Percentiles rank a stretch among this genome's conserved stretches.
These are phyloP conservation scores for Aspergillus calidoustus DNA, from an alignment of 2,329 filamentous ascomycete genomes.

Conservation along the genomic window DNA sequence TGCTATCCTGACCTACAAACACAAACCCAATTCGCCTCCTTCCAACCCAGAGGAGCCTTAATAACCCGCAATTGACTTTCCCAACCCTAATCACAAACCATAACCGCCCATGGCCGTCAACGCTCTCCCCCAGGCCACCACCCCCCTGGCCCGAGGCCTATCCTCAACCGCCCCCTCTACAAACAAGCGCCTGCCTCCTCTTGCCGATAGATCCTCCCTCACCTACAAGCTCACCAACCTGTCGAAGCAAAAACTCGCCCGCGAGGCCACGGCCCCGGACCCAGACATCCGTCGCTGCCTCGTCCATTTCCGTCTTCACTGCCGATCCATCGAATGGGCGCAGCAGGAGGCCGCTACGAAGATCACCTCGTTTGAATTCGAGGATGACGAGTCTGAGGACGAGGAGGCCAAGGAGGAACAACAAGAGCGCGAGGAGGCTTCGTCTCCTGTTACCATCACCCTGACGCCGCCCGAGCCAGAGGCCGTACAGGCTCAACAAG, in stretches of 20 bases:
- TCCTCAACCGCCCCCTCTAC: constrained; percentile 31
- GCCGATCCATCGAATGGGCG: constrained; percentile 39
- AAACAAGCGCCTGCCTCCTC: constrained; percentile 42
- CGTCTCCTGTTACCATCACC: not conserved
- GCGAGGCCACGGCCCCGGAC: constrained; percentile 41
- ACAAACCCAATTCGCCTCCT: not conserved
- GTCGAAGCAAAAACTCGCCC: constrained; percentile 41
- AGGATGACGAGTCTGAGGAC: constrained; percentile 33
- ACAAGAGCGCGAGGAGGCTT: not conserved
- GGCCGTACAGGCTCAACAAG: constrained; percentile 21
- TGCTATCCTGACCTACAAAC: constrained; percentile 2
- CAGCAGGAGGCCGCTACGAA: constrained; percentile 42
- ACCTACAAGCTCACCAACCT: constrained; percentile 42
- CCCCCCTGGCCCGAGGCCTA: constrained; percentile 25
- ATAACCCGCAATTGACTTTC: not conserved
- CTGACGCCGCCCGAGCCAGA: constrained; percentile 4
- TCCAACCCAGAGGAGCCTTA: not conserved
- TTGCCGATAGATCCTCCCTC: constrained; percentile 40
- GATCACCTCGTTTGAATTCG: constrained; percentile 42
- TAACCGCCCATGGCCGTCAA: constrained; percentile 31
- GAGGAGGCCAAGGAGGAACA: constrained; percentile 1
- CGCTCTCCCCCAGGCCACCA: constrained; percentile 19
- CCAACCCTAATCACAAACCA: not conserved
- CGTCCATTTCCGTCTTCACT: constrained; percentile 40
- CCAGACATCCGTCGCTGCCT: constrained; percentile 42